Percentiles rank a stretch among this genome's conserved stretches.
Conservation (phyloP, 2,329 filamentous ascomycete species). For the Colletotrichum lentis region DNA sequence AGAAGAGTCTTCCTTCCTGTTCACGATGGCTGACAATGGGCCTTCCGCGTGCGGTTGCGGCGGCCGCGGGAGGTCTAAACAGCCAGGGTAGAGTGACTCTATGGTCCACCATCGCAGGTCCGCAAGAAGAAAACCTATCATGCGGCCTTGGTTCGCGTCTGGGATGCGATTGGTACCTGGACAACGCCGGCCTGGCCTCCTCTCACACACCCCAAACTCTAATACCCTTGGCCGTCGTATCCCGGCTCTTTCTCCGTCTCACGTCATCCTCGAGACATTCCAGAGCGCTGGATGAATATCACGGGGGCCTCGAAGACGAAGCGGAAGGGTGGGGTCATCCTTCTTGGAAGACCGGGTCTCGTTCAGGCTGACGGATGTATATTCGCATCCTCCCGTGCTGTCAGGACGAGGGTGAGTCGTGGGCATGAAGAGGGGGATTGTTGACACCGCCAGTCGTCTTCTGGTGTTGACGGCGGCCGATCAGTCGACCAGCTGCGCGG, state of each 20-base stretch:
- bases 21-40: background rate
- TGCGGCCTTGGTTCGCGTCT: conserved; percentile 4
- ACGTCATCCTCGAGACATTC: conserved; percentile 35
- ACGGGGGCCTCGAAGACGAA: background rate
- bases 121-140: background rate
- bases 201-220: conserved; percentile 2
- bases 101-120: background rate
- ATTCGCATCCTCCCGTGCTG: background rate
- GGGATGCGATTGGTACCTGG: conserved; percentile 15
- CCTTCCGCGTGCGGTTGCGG: background rate
- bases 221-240: conserved; percentile 13
- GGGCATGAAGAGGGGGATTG: background rate
- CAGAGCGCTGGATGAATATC: conserved; percentile 7
- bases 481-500: background rate
- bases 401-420: background rate
- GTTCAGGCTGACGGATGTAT: background rate
- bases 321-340: background rate
- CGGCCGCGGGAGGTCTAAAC: background rate
- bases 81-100: no score
- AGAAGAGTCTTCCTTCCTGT: background rate
- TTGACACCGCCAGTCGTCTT: background rate
- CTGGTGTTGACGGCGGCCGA: background rate
- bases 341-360: background rate
- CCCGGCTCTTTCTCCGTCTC: conserved; percentile 15
- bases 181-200: background rate